Evolutionary conservation across 441 rosid species (phyloP).

Genomic region (Gossypium schwendimanii): DNA sequence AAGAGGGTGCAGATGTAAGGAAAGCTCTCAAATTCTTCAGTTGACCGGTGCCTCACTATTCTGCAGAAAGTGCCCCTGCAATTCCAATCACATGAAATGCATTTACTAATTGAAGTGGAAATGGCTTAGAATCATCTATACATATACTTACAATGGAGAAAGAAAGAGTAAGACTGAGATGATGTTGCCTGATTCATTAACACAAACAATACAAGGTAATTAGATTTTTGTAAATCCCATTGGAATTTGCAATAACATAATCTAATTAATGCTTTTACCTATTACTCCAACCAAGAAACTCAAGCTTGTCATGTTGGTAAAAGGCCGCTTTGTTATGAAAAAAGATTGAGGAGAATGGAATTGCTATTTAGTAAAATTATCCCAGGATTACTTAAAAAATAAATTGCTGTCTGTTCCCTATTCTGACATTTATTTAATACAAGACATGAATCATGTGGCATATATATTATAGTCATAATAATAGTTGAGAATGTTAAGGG

Average conservation of each 20-base stretch:
- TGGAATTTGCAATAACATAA: background rate
- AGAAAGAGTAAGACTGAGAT: conserved; percentile 68
- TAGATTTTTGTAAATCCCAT: background rate
- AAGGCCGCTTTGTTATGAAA: background rate
- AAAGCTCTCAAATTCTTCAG: conserved; percentile 66
- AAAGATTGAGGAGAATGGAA: background rate
- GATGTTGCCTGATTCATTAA: conserved; percentile 45
- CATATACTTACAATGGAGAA: conserved; percentile 55
- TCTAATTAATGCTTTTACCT: conserved; percentile 25
- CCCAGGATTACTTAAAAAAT: background rate
- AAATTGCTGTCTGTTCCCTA: background rate
- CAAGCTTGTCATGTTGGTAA: conserved; percentile 6
- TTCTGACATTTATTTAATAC: background rate
- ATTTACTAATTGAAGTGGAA: background rate
- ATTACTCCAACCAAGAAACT: conserved; percentile 43
- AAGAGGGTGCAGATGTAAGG: conserved; percentile 72
- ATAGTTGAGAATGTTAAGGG: background rate
- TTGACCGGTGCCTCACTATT: conserved; percentile 45
- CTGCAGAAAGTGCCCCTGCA: conserved; percentile 52
- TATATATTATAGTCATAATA: background rate
- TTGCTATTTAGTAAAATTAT: background rate
- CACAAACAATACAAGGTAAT: background rate
- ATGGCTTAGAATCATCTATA: background rate
- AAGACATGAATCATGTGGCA: background rate
- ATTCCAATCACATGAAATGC: background rate